A percentile compares a stretch with the other conserved stretches of the same genome.
These are phyloP conservation scores for Dionaea muscipula DNA, from an alignment of 179 eudicot species.

Conservation along the genomic window DNA sequence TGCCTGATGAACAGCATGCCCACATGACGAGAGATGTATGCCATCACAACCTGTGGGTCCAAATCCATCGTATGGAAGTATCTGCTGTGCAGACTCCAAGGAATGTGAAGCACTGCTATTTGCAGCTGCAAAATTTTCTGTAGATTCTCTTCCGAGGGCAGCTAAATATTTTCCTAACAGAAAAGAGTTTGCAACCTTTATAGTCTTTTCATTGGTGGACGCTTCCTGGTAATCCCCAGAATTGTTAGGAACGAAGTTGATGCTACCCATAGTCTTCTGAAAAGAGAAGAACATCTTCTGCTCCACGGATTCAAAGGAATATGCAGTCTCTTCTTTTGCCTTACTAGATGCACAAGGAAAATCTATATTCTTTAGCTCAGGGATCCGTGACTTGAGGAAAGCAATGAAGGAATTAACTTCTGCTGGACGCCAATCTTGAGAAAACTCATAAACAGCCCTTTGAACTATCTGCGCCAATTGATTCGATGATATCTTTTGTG, in stretches of 20 bases:
- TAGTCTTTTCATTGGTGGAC: conserved; percentile 14
- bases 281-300: conserved; percentile 44
- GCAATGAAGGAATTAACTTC: conserved; percentile 60
- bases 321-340: conserved; percentile 21
- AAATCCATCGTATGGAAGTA: conserved; percentile 40
- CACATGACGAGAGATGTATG: conserved; percentile 87
- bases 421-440: conserved; percentile 43
- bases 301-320: conserved; percentile 57
- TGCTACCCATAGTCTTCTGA: conserved; percentile 24
- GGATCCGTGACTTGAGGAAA: conserved; percentile 46
- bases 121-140: conserved; percentile 37
- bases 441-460: conserved; percentile 54
- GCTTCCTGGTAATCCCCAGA: conserved; percentile 16
- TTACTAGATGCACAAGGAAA: conserved; percentile 24
- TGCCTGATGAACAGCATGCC: conserved; percentile 94
- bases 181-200: conserved; percentile 24
- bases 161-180: conserved; percentile 76
- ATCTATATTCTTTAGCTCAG: conserved; percentile 36
- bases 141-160: conserved; percentile 38
- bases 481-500: conserved; percentile 26
- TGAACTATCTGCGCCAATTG: conserved; percentile 42
- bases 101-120: conserved; percentile 22
- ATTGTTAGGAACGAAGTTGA: conserved; percentile 17
- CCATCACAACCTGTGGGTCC: conserved; percentile 78
- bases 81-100: conserved; percentile 25